Evolutionary conservation across 2,329 filamentous ascomycete genomes (phyloP).

Genomic region (Myriosclerotinia duriaeana): DNA sequence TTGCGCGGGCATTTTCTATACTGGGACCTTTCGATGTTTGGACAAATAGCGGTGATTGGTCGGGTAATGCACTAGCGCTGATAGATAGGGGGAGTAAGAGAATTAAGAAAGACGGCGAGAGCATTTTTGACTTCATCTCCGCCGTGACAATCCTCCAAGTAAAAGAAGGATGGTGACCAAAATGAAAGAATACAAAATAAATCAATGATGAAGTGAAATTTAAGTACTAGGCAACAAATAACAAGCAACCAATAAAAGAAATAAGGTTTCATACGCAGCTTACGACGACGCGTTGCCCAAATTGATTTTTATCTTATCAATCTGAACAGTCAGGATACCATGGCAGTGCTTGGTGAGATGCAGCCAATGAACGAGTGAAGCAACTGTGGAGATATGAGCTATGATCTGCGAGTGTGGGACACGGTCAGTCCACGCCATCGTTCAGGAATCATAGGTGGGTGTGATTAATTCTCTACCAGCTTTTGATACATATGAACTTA

Average conservation of each 20-base stretch:
- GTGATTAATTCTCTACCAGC: neutral
- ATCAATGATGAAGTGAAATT: neutral
- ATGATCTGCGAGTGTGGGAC: neutral
- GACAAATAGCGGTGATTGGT: constrained; percentile 5
- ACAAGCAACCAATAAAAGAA: neutral
- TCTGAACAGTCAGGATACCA: constrained; percentile 3
- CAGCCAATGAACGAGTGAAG: neutral
- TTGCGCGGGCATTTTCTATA: constrained; percentile 37
- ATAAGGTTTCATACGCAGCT: constrained; percentile 17
- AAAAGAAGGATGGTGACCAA: neutral
- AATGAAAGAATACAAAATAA: neutral
- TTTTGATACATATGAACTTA: neutral
- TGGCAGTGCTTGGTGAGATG: neutral
- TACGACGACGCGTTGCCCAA: constrained; percentile 6
- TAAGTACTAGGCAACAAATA: neutral
- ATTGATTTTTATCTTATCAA: constrained; percentile 19
- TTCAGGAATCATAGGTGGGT: neutral
- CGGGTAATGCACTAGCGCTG: neutral
- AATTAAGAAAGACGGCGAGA: neutral
- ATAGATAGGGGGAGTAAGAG: constrained; percentile 10
- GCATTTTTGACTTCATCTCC: constrained; percentile 7
- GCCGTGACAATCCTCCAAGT: neutral
- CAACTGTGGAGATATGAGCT: neutral
- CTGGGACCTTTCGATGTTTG: constrained; percentile 6
- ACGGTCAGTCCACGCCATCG: neutral